Evolutionary conservation across 1,284 basidiomycete species (phyloP).

Genomic region (Phenoliferia sp.): DNA sequence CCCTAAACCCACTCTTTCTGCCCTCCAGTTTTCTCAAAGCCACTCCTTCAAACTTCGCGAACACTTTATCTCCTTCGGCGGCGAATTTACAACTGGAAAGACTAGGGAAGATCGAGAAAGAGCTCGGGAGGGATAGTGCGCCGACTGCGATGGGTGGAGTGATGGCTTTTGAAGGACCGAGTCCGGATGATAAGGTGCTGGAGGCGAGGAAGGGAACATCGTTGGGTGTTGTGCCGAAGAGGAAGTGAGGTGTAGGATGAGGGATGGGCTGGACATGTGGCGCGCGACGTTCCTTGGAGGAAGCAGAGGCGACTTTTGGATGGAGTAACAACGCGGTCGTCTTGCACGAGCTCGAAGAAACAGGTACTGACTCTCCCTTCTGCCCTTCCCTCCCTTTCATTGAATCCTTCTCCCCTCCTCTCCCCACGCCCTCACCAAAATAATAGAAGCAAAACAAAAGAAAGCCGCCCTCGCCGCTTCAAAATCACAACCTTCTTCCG

Average conservation of each 20-base stretch:
- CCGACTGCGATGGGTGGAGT: not conserved
- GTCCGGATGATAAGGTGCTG: constrained; percentile 77
- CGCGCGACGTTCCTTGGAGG: too few relatives aligned
- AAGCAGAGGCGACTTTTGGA: not conserved
- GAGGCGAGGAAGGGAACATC: constrained; percentile 69
- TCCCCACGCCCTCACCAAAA: not conserved
- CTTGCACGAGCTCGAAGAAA: not conserved
- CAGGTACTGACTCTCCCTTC: constrained; percentile 12
- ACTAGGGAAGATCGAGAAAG: not conserved
- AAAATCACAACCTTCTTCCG: constrained; percentile 9
- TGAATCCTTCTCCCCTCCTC: not conserved
- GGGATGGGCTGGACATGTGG: not conserved
- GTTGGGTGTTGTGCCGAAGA: constrained; percentile 10
- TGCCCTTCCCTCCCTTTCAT: constrained; percentile 3
- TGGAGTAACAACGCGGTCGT: not conserved
- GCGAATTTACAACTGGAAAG: not conserved
- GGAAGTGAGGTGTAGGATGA: not conserved
- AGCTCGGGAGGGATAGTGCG: not conserved
- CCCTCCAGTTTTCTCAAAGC: not conserved
- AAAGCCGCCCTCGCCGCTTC: constrained; percentile 6
- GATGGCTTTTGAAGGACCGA: constrained; percentile 55
- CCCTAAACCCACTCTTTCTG: not conserved
- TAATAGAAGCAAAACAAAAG: constrained; percentile 14
- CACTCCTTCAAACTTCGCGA: not conserved
- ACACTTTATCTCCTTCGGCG: not conserved